Conservation (phyloP, 2,329 filamentous ascomycete species). For the Phialophora macrospora region DNA sequence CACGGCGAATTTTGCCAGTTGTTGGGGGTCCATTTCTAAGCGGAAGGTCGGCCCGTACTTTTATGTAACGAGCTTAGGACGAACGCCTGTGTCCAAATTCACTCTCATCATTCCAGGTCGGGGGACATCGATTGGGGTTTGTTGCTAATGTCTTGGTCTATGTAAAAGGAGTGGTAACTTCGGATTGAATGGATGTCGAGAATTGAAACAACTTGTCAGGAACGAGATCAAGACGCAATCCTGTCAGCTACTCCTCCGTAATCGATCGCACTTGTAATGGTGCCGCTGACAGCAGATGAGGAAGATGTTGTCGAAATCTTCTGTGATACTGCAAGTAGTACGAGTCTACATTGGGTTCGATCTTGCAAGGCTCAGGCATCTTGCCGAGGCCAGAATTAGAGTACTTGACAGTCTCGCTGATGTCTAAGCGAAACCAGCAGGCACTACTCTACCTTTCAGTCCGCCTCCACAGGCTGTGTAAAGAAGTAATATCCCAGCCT, state of each 20-base stretch:
- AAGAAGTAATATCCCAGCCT: not conserved
- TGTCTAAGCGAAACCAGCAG: not conserved
- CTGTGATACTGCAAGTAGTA: not conserved
- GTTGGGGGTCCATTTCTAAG: slow-evolving; percentile 20
- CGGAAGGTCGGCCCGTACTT: not conserved
- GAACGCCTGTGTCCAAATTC: not conserved
- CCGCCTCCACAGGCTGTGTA: not conserved
- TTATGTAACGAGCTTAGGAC: not conserved
- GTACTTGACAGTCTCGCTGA: not conserved
- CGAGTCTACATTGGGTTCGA: not conserved
- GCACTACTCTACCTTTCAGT: not conserved
- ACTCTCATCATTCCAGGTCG: not conserved
- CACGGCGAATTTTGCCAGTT: slow-evolving; percentile 51
- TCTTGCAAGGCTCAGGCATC: not conserved
- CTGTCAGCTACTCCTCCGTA: not conserved
- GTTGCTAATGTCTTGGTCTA: not conserved
- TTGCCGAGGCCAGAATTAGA: not conserved
- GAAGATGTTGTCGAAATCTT: no score
- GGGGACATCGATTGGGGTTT: not conserved
- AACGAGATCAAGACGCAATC: not conserved
- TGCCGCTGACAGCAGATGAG: not conserved
- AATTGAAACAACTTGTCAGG: not conserved
- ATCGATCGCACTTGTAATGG: not conserved
- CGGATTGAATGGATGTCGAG: not conserved
- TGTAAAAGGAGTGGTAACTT: not conserved